Conservation (phyloP, 768 basidiomycete genomes). For the Calocybe cyanea region DNA sequence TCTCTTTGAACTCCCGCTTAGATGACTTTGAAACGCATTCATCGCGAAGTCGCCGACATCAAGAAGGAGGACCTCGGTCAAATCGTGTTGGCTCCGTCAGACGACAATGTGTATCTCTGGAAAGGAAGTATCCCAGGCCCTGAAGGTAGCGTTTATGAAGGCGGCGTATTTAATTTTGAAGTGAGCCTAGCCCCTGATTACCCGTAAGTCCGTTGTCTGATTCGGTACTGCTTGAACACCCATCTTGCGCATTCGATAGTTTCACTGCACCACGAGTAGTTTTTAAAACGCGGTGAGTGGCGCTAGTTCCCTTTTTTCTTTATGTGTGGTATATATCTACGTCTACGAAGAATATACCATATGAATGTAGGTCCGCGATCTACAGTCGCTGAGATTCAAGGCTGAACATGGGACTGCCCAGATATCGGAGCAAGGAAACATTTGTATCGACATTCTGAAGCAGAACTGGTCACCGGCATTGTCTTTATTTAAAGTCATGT, state of each 20-base stretch:
- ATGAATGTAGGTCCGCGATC: constrained; percentile 56
- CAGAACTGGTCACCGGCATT: constrained; percentile 93
- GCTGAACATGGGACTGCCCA: constrained; percentile 13
- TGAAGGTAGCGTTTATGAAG: constrained; percentile 78
- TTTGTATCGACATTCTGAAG: constrained; percentile 91
- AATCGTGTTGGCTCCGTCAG: constrained; percentile 64
- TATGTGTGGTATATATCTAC: no score
- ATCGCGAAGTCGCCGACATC: constrained; percentile 76
- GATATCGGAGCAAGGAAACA: constrained; percentile 72
- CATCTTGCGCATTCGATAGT: constrained; percentile 28
- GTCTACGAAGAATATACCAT: constrained; percentile 66
- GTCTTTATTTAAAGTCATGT: constrained; percentile 91
- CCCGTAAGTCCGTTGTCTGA: constrained; percentile 51
- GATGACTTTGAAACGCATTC: constrained; percentile 77
- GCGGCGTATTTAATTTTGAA: constrained; percentile 68
- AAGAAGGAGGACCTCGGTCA: constrained; percentile 79
- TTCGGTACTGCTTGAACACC: constrained; percentile 5
- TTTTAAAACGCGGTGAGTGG: constrained; percentile 64
- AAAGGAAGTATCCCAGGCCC: constrained; percentile 78
- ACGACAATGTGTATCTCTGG: constrained; percentile 69
- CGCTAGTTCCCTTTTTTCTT: no score
- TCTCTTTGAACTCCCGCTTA: constrained; percentile 16
- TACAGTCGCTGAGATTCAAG: no score
- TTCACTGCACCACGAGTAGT: constrained; percentile 78
- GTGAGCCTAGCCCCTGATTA: constrained; percentile 70